Evolutionary conservation across 441 rosid genomes (phyloP).

Genomic region (Kokia cookei): DNA sequence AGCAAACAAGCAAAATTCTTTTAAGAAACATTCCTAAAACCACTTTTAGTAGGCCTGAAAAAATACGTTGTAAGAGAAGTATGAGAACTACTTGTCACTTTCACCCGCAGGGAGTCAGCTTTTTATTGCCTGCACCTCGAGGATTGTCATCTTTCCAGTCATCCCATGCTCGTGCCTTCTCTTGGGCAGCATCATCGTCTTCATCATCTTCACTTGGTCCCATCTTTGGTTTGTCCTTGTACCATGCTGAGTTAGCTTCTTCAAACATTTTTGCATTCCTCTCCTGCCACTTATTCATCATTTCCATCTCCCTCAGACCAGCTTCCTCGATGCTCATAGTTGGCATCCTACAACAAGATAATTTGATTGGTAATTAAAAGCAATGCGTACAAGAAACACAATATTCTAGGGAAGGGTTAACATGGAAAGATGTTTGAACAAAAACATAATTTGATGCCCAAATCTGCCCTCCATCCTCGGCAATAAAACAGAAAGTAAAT

Average conservation of each 20-base stretch:
- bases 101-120: conserved; percentile 93
- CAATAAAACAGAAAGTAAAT: not conserved
- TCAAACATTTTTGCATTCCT: conserved; percentile 66
- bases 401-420: not conserved
- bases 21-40: not conserved
- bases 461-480: not conserved
- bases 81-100: conserved; percentile 8
- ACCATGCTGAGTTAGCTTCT: conserved; percentile 87
- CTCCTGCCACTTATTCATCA: conserved; percentile 93
- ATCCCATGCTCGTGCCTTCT: conserved; percentile 79
- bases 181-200: conserved; percentile 67
- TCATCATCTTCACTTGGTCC: conserved; percentile 55
- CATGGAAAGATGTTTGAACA: not conserved
- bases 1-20: not conserved
- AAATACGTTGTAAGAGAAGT: not conserved
- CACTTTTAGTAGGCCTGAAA: not conserved
- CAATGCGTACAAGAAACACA: not conserved
- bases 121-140: conserved; percentile 96
- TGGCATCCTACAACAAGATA: conserved; percentile 51
- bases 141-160: conserved; percentile 99
- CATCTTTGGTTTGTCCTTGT: conserved; percentile 48
- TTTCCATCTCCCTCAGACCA: conserved; percentile 85
- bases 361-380: conserved; percentile 2
- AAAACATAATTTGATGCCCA: not conserved
- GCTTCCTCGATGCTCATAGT: conserved; percentile 99